Evolutionary conservation across 441 rosid species (phyloP), one percentile per base, ranked within the genome.

Genomic region (Dalechampia spathulata): DNA sequence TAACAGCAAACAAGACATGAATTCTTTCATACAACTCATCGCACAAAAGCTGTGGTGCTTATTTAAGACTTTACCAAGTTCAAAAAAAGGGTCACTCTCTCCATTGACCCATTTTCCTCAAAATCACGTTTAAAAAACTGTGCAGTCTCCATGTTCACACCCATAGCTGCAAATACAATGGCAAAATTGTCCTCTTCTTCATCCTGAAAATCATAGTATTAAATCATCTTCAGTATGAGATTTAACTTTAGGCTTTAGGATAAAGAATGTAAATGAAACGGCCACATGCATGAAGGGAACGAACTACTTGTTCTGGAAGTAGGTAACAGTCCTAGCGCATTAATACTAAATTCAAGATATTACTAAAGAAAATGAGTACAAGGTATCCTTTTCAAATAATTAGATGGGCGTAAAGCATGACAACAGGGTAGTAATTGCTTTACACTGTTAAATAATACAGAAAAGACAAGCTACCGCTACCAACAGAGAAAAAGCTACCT

Each of bases 51-150:
- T 13, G n/a, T n/a, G 21, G 44, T 32, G 44, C 34, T 14, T 19
- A 48, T 25, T 19, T 19, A 45, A 47, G 61, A 47, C 37, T 22
- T 39, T 83, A 92, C 97, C 96, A 93, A 75, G 73, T 89, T 93
- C 43, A 93, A 74, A 63, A 93, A 93, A 62, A 92, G 89, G 54
- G 96, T 92, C 60, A 89, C 99, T 71, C 99, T 83, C 70, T 92
- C 99, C 97, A 92, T 92, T 5, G 99, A 92, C 46, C 99, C 98
- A 70, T 88, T 92, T 68, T 92, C 97, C 75, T 92, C 99, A 74
- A 92, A 92, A 75, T 92, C 99, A 36, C 97, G 97, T 63, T 92
- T 92, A 80, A 92, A 89, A 73, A 89, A 89, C 74, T 92, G 97
- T 43, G 97, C 99, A 27, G 98, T 92, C 68, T 89, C 99, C 96